phyloP scores from a whole-genome alignment of 495 filamentous ascomycete genomes.

The Glonium stellatum region DNA sequence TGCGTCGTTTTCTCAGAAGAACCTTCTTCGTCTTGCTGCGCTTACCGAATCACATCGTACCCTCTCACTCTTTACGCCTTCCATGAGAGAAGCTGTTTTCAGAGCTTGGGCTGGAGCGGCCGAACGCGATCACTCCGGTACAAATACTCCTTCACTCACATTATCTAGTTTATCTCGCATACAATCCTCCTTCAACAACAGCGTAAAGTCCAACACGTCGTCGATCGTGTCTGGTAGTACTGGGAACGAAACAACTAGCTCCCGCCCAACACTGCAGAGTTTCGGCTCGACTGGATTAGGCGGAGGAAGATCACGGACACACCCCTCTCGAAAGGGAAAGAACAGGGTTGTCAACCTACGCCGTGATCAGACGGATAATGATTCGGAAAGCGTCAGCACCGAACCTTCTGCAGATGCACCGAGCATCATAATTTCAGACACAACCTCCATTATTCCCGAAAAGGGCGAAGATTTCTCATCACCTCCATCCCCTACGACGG shows the following conservation, averaged over 20 bases:
- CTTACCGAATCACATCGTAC: conserved; percentile 79
- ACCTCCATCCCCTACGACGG: conserved; percentile 41
- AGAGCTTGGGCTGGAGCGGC: conserved; percentile 71
- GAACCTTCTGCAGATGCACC: conserved; percentile 34
- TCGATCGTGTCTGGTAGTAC: conserved; percentile 27
- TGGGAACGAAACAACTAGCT: conserved; percentile 18
- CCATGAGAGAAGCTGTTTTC: conserved; percentile 76
- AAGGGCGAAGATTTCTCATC: conserved; percentile 52
- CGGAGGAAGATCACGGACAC: conserved; percentile 54
- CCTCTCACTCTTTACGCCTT: conserved; percentile 77
- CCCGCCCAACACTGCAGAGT: conserved; percentile 19
- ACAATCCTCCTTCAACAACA: conserved; percentile 33
- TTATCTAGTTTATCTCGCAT: conserved; percentile 33
- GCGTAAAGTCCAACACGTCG: conserved; percentile 20
- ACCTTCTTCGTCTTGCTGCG: conserved; percentile 66
- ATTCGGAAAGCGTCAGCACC: conserved; percentile 30
- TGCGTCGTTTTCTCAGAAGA: conserved; percentile 85
- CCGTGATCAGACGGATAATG: conserved; percentile 43
- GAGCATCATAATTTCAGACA: conserved; percentile 45
- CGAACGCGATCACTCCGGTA: conserved; percentile 55
- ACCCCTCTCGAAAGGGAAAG: conserved; percentile 72
- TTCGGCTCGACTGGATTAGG: conserved; percentile 48
- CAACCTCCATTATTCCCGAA: conserved; percentile 41
- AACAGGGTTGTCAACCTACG: conserved; percentile 89
- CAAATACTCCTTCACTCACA: conserved; percentile 32